phyloP scores from a whole-genome alignment of 225 moss, liverwort and hornwort species.

The Takakia lepidozioides region DNA sequence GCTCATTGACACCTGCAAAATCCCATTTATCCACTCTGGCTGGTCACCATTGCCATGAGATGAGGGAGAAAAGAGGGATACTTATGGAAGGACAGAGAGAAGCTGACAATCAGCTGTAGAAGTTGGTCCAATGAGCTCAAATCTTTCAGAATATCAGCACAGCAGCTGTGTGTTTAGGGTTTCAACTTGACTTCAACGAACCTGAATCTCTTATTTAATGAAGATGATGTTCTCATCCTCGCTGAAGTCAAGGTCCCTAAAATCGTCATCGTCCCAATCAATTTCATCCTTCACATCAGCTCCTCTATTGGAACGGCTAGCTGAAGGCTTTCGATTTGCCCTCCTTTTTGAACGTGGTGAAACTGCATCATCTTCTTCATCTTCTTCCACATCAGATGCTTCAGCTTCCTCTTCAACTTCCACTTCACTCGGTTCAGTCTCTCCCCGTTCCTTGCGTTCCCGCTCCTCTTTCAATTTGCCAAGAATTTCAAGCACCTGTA shows the following conservation, averaged over 20 bases:
- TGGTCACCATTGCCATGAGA: too few species aligned
- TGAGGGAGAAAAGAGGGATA: too few species aligned
- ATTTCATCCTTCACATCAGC: constrained; percentile 18
- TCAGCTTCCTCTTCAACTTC: constrained; percentile 32
- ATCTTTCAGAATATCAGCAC: too few species aligned
- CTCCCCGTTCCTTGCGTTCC: constrained; percentile 49
- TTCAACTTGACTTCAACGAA: too few species aligned
- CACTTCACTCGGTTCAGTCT: constrained; percentile 17
- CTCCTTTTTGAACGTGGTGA: constrained; percentile 26
- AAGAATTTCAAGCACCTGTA: constrained; percentile 73
- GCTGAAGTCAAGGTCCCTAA: constrained; percentile 61
- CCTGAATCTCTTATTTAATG: constrained; percentile 58
- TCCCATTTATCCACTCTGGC: too few species aligned
- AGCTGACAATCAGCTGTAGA: too few species aligned
- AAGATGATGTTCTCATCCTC: constrained; percentile 90
- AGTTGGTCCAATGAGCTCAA: too few species aligned
- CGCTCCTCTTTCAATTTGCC: constrained; percentile 83
- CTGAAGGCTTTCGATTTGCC: constrained; percentile 19
- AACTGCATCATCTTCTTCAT: constrained; percentile 18
- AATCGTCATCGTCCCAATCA: constrained; percentile 52
- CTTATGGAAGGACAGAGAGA: too few species aligned
- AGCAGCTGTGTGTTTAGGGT: too few species aligned
- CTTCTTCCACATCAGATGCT: constrained; percentile 23
- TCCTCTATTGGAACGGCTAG: constrained; percentile 14
- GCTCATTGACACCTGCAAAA: too few species aligned